These are phyloP conservation scores for Paecilomyces formosus DNA, from an alignment of 2,329 filamentous ascomycete species.

Conservation along the genomic window DNA sequence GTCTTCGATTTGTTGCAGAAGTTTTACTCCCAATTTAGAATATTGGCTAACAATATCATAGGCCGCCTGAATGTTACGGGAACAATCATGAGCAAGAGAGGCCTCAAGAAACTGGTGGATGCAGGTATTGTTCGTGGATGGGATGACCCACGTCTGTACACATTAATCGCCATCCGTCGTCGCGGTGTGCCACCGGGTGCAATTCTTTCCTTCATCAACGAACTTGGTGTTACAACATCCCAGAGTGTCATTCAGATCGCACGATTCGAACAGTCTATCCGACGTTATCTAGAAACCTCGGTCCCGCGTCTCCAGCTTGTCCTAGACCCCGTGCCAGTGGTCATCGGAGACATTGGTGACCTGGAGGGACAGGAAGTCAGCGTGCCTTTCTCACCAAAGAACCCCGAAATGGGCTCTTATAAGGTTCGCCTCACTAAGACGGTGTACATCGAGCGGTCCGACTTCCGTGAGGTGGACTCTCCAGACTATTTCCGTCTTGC, in stretches of 20 bases:
- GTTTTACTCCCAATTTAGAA: neutral
- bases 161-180: conserved; percentile 72
- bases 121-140: conserved; percentile 74
- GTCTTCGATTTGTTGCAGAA: neutral
- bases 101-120: conserved; percentile 71
- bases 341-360: conserved; percentile 71
- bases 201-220: conserved; percentile 81
- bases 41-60: conserved; percentile 21
- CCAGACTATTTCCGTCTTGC: conserved; percentile 72
- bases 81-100: conserved; percentile 80
- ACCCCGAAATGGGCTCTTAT: conserved; percentile 50
- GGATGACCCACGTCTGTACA: conserved; percentile 88
- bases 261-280: conserved; percentile 78
- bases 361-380: conserved; percentile 54
- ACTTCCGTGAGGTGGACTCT: conserved; percentile 67
- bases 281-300: conserved; percentile 77
- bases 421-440: conserved; percentile 62
- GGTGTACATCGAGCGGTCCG: conserved; percentile 75
- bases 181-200: conserved; percentile 83
- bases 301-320: conserved; percentile 87
- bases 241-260: conserved; percentile 70
- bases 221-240: conserved; percentile 82
- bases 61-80: conserved; percentile 72
- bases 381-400: conserved; percentile 73
- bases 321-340: conserved; percentile 73